Evolutionary conservation across 257 asterid species (phyloP).

Genomic region (Nicotiana tabacum): DNA sequence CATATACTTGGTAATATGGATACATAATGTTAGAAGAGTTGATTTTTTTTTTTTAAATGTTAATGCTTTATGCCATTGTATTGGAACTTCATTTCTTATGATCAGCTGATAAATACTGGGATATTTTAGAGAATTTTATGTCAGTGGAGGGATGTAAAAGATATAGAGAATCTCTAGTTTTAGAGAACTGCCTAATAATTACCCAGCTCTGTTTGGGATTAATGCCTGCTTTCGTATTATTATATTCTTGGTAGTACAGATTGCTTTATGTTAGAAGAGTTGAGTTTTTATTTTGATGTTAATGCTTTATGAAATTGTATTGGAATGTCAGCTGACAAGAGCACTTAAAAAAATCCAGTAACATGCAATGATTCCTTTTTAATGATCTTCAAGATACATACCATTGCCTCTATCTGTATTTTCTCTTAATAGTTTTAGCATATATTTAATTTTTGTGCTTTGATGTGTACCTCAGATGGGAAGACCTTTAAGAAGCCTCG

Average conservation of each 20-base stretch:
- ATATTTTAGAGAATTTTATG: too few species aligned
- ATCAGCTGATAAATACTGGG: too few species aligned
- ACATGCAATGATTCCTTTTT: neutral
- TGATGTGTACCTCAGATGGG: conserved; percentile 35
- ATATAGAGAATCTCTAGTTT: too few species aligned
- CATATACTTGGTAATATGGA: neutral
- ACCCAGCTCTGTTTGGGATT: too few species aligned
- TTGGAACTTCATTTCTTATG: neutral
- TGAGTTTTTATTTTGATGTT: too few species aligned
- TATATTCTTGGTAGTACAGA: neutral
- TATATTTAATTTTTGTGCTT: neutral
- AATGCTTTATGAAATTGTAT: neutral
- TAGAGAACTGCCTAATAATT: too few species aligned
- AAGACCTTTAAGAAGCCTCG: conserved; percentile 64
- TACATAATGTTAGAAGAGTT: too few species aligned
- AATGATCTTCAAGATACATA: neutral
- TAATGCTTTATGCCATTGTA: too few species aligned
- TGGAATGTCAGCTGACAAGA: neutral
- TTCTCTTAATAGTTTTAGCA: too few species aligned
- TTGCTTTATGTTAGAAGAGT: neutral
- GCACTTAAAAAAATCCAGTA: neutral
- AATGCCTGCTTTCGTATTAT: too few species aligned
- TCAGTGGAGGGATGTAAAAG: too few species aligned
- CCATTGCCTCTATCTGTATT: too few species aligned
- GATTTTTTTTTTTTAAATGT: neutral